phyloP scores from a whole-genome alignment of 2,329 filamentous ascomycete species.

The Stachybotrys chlorohalonatus region DNA sequence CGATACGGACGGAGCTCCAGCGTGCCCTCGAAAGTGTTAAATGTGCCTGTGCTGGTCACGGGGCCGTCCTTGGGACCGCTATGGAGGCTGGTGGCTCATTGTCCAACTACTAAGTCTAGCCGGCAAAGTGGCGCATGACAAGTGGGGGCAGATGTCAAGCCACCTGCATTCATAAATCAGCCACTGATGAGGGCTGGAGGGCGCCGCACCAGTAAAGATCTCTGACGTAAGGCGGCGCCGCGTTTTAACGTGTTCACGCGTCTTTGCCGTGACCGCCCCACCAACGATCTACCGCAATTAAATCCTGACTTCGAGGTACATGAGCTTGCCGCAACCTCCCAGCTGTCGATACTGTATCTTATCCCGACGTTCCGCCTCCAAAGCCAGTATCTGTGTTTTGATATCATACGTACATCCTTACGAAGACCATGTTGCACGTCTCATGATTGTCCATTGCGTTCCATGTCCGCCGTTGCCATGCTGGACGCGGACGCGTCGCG shows the following conservation, averaged over 20 bases:
- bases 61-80: no score
- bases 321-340: neutral
- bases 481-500: slow-evolving; percentile 40
- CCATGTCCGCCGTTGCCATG: slow-evolving; percentile 24
- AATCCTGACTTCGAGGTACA: no score
- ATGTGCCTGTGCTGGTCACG: no score
- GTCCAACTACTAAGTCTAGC: no score
- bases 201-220: neutral
- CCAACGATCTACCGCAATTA: neutral
- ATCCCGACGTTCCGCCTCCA: neutral
- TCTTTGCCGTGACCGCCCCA: neutral
- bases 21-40: no score
- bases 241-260: neutral
- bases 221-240: neutral
- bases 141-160: no score
- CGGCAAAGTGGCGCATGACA: no score
- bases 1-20: no score
- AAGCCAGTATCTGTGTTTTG: neutral
- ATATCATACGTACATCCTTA: neutral
- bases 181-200: neutral
- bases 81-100: no score
- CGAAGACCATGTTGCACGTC: slow-evolving; percentile 6
- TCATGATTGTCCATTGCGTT: slow-evolving; percentile 9
- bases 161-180: no score
- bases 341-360: slow-evolving; percentile 2